Percentiles rank a stretch among this genome's conserved stretches.
Evolutionary conservation across 202 grass and related monocot species (phyloP).

Genomic region (Carex arenaria): DNA sequence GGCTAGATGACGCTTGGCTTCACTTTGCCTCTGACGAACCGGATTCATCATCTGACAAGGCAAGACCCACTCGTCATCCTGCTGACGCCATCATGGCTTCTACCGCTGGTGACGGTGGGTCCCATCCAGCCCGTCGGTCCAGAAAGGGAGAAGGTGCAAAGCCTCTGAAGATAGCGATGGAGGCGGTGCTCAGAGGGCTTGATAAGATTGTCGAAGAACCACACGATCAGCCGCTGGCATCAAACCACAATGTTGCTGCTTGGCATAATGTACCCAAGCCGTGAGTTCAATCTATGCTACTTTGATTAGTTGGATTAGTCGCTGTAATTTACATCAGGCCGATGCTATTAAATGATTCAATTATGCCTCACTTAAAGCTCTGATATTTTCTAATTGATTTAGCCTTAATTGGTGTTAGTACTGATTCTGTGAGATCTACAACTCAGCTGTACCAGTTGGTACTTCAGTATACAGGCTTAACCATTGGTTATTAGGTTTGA

Average conservation of each 20-base stretch:
- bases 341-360: too few relatives aligned
- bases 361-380: too few relatives aligned
- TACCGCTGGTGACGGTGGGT: slow-evolving; percentile 52
- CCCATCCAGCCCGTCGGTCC: slow-evolving; percentile 37
- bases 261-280: slow-evolving; percentile 92
- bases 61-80: slow-evolving; percentile 15
- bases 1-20: slow-evolving; percentile 80
- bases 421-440: too few relatives aligned
- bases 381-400: too few relatives aligned
- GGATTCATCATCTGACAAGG: slow-evolving; percentile 23
- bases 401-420: too few relatives aligned
- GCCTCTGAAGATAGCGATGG: slow-evolving; percentile 73
- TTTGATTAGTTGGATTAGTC: too few relatives aligned
- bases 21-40: slow-evolving; percentile 57
- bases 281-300: slow-evolving; percentile 34
- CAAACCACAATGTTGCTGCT: slow-evolving; percentile 69
- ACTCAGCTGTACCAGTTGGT: too few relatives aligned
- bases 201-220: slow-evolving; percentile 50
- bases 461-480: too few relatives aligned
- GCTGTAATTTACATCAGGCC: too few relatives aligned
- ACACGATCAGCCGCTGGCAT: slow-evolving; percentile 28
- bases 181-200: slow-evolving; percentile 76
- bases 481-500: too few relatives aligned
- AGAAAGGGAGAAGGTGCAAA: slow-evolving; percentile 26
- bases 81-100: slow-evolving; percentile 51